A percentile compares a stretch with the other conserved stretches of the same genome.
Evolutionary conservation across 1,139 yeast genomes (phyloP).

Genomic region (Saccharomyces hybrid): DNA sequence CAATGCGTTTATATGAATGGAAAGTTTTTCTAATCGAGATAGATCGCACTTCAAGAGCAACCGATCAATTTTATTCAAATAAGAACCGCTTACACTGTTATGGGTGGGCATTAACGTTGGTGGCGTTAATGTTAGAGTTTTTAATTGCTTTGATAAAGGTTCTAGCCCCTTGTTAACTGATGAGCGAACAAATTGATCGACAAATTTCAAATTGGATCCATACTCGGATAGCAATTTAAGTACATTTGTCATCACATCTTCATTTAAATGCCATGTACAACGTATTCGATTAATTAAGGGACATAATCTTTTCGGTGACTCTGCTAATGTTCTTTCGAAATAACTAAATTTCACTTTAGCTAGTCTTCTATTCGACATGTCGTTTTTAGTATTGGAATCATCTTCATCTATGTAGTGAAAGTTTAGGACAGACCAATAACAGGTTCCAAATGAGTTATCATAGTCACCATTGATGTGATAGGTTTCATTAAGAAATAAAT

Average conservation of each 20-base stretch:
- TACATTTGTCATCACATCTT: conserved; percentile 13
- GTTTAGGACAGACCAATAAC: conserved; percentile 22
- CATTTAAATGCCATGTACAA: conserved; percentile 30
- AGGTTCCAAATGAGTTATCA: conserved; percentile 20
- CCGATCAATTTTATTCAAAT: conserved; percentile 13
- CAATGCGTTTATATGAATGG: conserved; percentile 25
- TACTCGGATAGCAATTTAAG: conserved; percentile 14
- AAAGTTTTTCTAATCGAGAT: conserved; percentile 17
- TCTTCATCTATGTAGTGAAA: conserved; percentile 9
- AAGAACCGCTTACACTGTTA: conserved; percentile 9
- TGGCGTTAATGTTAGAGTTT: conserved; percentile 24
- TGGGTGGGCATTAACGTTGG: conserved; percentile 20
- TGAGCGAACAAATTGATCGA: conserved; percentile 24
- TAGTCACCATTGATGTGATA: conserved; percentile 21
- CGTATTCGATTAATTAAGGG: conserved; percentile 20
- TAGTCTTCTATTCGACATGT: conserved; percentile 1
- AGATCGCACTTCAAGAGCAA: conserved; percentile 14
- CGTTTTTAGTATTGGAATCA: not conserved
- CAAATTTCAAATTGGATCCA: conserved; percentile 16
- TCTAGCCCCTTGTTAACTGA: conserved; percentile 16
- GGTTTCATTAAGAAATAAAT: conserved; percentile 24
- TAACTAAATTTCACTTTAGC: conserved; percentile 16
- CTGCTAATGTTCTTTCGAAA: conserved; percentile 20
- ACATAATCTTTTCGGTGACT: conserved; percentile 14
- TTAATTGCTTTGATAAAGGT: conserved; percentile 11